A percentile compares a stretch with the other conserved stretches of the same genome.
These are phyloP conservation scores for Saraca asoca DNA, from an alignment of 331 rosid species.

Conservation along the genomic window DNA sequence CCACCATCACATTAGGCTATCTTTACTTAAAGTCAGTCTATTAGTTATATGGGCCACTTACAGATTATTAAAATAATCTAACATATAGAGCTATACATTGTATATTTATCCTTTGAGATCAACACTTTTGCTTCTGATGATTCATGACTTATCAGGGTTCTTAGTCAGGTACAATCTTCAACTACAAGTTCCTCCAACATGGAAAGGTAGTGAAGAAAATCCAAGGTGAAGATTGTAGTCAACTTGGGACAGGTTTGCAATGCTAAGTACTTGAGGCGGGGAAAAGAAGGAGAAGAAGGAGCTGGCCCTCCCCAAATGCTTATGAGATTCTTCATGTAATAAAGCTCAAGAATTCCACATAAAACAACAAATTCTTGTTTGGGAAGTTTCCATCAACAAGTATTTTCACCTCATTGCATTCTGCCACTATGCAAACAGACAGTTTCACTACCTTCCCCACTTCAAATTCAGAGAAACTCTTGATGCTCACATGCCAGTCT, in stretches of 20 bases:
- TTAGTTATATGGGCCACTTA: too few relatives aligned
- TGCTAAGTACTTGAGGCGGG: background rate
- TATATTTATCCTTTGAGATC: too few relatives aligned
- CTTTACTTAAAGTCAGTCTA: too few relatives aligned
- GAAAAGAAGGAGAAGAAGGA: background rate
- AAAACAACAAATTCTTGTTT: background rate
- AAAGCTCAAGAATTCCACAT: background rate
- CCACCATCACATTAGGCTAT: too few relatives aligned
- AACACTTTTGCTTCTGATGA: background rate
- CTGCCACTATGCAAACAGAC: background rate
- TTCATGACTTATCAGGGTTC: background rate
- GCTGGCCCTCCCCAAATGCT: background rate
- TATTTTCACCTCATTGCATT: background rate
- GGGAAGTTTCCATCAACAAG: background rate
- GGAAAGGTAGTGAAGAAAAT: background rate
- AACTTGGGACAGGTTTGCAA: conserved; percentile 1
- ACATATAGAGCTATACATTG: too few relatives aligned
- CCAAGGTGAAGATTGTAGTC: background rate
- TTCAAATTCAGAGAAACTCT: background rate
- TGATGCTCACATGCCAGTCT: background rate
- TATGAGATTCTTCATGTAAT: conserved; percentile 1
- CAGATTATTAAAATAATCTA: too few relatives aligned
- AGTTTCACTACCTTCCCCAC: background rate
- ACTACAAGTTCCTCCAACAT: conserved; percentile 1
- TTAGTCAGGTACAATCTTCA: conserved; percentile 16